Evolutionary conservation across 192 early-diverging fungal species (phyloP).

Genomic region (Backusella liffmaniae): DNA sequence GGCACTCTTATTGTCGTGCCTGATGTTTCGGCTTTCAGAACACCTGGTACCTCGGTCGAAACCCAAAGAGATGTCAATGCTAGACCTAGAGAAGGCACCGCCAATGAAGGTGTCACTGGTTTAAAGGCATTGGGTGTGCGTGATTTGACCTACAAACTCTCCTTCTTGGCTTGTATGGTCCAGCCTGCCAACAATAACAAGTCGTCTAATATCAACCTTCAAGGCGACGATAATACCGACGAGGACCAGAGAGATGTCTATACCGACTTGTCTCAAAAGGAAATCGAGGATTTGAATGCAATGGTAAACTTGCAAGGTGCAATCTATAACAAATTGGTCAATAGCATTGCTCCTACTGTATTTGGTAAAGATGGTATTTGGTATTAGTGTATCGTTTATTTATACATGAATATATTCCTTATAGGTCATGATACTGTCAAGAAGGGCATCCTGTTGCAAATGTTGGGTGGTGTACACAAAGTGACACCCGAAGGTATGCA

Average conservation of each 20-base stretch:
- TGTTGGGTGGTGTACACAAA: conserved; percentile 97
- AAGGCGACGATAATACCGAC: conserved; percentile 58
- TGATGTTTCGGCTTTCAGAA: conserved; percentile 82
- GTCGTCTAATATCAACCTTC: conserved; percentile 36
- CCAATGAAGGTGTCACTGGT: conserved; percentile 79
- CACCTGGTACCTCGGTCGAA: conserved; percentile 60
- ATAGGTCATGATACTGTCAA: conserved; percentile 90
- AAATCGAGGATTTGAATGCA: conserved; percentile 72
- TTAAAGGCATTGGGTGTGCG: conserved; percentile 85
- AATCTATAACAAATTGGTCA: conserved; percentile 77
- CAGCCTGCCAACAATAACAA: conserved; percentile 54
- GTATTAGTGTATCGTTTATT: neutral
- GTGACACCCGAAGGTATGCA: conserved; percentile 88
- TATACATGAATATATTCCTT: neutral
- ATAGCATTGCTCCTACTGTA: conserved; percentile 86
- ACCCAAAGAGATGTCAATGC: conserved; percentile 51
- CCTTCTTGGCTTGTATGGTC: conserved; percentile 84
- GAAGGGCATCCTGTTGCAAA: conserved; percentile 90
- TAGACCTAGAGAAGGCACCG: conserved; percentile 55
- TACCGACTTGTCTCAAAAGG: conserved; percentile 62
- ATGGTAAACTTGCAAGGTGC: conserved; percentile 62
- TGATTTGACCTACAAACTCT: conserved; percentile 91
- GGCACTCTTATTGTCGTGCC: conserved; percentile 92
- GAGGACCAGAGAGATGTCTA: conserved; percentile 65
- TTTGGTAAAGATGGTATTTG: conserved; percentile 57